Conservation (phyloP, 441 rosid genomes). For the Erysimum cheiri region DNA sequence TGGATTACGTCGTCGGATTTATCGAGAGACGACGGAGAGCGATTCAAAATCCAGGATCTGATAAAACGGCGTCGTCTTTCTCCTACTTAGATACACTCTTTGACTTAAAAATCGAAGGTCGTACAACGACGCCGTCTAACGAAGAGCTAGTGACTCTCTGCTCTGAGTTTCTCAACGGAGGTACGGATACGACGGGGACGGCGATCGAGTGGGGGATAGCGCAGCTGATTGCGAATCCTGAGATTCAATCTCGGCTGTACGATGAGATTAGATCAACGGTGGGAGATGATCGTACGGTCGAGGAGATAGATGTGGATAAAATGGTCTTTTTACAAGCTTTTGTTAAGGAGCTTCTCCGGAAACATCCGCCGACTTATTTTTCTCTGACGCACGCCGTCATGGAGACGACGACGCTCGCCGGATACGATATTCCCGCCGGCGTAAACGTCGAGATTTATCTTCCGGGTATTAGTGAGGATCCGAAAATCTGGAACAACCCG, state of each 20-base stretch:
- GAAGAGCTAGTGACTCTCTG: constrained; percentile 83
- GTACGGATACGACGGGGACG: constrained; percentile 86
- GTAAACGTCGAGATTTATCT: constrained; percentile 66
- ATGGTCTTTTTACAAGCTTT: constrained; percentile 68
- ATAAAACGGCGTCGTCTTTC: constrained; percentile 61
- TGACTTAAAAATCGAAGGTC: constrained; percentile 53
- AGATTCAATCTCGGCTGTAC: constrained; percentile 65
- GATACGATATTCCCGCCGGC: constrained; percentile 68
- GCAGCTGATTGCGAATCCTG: constrained; percentile 70
- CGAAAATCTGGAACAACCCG: constrained; percentile 68
- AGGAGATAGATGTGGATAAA: constrained; percentile 70
- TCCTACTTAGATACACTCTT: constrained; percentile 86
- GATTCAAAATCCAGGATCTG: constrained; percentile 56
- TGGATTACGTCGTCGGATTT: constrained; percentile 58
- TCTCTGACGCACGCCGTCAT: constrained; percentile 70
- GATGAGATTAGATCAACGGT: constrained; percentile 62
- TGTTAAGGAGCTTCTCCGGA: constrained; percentile 78
- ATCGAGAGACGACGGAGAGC: constrained; percentile 63
- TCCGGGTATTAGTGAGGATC: constrained; percentile 63
- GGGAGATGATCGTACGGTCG: constrained; percentile 56
- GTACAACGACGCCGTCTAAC: constrained; percentile 62
- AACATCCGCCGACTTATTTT: constrained; percentile 87
- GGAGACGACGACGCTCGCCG: constrained; percentile 72
- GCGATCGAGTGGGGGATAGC: constrained; percentile 94
- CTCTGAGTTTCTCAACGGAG: constrained; percentile 89